Conservation (phyloP, 208 protist genomes). For the Acanthamoeba culbertsoni region DNA sequence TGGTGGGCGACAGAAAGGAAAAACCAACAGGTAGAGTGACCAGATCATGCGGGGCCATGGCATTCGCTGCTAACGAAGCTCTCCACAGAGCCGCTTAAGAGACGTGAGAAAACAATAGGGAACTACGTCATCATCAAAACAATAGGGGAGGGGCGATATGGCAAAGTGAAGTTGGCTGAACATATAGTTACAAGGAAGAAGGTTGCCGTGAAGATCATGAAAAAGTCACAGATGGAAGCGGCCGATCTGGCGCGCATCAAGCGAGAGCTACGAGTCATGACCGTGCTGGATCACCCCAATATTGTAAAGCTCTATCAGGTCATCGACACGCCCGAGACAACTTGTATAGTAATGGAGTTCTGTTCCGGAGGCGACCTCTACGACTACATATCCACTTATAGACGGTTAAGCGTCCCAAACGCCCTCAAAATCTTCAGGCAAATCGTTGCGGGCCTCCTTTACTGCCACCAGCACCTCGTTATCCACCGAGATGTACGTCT, state of each 20-base stretch:
- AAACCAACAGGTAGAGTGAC: neutral
- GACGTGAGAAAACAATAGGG: slow-evolving; percentile 42
- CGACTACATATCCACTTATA: slow-evolving; percentile 87
- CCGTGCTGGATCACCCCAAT: slow-evolving; percentile 77
- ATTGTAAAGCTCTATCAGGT: slow-evolving; percentile 81
- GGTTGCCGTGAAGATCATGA: slow-evolving; percentile 77
- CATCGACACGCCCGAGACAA: slow-evolving; percentile 67
- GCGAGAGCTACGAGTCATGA: slow-evolving; percentile 80
- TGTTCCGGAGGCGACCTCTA: slow-evolving; percentile 91
- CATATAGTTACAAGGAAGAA: slow-evolving; percentile 38
- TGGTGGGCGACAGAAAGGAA: neutral
- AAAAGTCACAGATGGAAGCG: slow-evolving; percentile 66
- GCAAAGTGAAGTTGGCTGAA: slow-evolving; percentile 55
- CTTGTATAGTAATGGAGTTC: slow-evolving; percentile 57
- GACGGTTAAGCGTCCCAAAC: slow-evolving; percentile 86
- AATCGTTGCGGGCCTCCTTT: slow-evolving; percentile 90
- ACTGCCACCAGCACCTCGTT: slow-evolving; percentile 90
- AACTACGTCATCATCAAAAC: slow-evolving; percentile 57
- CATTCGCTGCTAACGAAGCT: too few relatives aligned
- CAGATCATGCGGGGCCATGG: too few relatives aligned
- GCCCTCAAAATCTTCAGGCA: slow-evolving; percentile 91
- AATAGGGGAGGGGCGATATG: slow-evolving; percentile 56
- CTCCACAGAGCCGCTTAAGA: slow-evolving; percentile 43
- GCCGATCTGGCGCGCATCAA: slow-evolving; percentile 68
- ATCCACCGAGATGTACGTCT: slow-evolving; percentile 80